Percentiles rank a stretch among this genome's conserved stretches.
These are phyloP conservation scores for Diatrype stigma DNA, from an alignment of 2,329 filamentous ascomycete genomes.

Conservation along the genomic window DNA sequence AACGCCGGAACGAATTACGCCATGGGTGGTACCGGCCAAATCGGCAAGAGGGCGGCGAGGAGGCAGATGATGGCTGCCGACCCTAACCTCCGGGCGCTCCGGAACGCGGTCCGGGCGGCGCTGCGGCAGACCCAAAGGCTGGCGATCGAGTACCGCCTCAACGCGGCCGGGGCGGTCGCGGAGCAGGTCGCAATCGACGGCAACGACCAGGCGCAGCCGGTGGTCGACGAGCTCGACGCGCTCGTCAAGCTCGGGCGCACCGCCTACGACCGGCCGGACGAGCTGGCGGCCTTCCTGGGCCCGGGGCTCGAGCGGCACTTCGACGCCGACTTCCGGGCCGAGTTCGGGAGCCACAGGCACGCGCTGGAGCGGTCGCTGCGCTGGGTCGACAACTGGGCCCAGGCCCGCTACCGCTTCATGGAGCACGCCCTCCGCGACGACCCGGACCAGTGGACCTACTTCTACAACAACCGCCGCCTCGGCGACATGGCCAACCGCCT, in stretches of 20 bases:
- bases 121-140: no score
- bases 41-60: no score
- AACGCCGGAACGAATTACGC: no score
- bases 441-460: not conserved
- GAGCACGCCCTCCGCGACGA: not conserved
- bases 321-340: not conserved
- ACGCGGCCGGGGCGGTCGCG: no score
- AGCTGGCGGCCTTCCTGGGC: not conserved
- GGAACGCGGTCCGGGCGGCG: no score
- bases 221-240: not conserved
- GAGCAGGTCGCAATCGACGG: not conserved
- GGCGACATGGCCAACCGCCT: not conserved
- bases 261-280: not conserved
- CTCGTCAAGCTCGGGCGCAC: not conserved
- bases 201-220: not conserved
- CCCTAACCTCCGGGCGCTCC: no score
- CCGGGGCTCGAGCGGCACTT: not conserved
- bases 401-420: not conserved
- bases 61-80: no score
- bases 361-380: not conserved
- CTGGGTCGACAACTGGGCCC: not conserved
- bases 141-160: no score
- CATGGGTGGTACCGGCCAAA: no score
- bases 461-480: not conserved
- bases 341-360: not conserved